Conservation (phyloP, 2,329 filamentous ascomycete genomes). For the Fusarium sp. region DNA sequence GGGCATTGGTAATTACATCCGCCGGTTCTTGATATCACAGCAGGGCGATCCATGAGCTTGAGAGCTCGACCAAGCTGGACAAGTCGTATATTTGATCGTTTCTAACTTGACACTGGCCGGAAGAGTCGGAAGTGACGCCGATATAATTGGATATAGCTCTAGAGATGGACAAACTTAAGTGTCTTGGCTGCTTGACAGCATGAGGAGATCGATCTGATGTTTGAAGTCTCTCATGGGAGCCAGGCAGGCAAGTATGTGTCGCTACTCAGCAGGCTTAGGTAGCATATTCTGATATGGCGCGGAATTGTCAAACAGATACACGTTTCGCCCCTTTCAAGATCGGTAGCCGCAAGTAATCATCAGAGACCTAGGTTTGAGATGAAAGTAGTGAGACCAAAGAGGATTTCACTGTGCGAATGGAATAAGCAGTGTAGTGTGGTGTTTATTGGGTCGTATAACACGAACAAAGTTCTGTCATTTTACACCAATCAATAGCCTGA, state of each 20-base stretch:
- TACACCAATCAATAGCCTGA: not conserved
- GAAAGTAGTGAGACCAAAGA: not conserved
- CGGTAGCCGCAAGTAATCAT: not conserved
- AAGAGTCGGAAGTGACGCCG: conserved; percentile 20
- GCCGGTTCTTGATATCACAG: not conserved
- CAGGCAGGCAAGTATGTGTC: not conserved
- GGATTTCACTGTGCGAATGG: not conserved
- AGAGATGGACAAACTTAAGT: not conserved
- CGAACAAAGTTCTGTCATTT: not conserved
- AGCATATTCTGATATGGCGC: not conserved
- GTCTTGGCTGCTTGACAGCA: not conserved
- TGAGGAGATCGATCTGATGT: not conserved
- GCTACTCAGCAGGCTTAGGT: not conserved
- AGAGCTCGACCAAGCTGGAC: not conserved
- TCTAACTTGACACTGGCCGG: not conserved
- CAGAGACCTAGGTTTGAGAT: not conserved
- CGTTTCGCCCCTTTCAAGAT: not conserved
- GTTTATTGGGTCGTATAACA: not conserved
- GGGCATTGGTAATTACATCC: not conserved
- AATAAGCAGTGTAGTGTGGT: not conserved
- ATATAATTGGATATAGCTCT: conserved; percentile 4
- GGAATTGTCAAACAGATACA: not conserved
- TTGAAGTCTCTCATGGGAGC: not conserved
- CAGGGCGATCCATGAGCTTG: not conserved
- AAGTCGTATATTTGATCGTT: not conserved